Evolutionary conservation across 2,329 filamentous ascomycete species (phyloP).

Genomic region (Meredithiella fracta): DNA sequence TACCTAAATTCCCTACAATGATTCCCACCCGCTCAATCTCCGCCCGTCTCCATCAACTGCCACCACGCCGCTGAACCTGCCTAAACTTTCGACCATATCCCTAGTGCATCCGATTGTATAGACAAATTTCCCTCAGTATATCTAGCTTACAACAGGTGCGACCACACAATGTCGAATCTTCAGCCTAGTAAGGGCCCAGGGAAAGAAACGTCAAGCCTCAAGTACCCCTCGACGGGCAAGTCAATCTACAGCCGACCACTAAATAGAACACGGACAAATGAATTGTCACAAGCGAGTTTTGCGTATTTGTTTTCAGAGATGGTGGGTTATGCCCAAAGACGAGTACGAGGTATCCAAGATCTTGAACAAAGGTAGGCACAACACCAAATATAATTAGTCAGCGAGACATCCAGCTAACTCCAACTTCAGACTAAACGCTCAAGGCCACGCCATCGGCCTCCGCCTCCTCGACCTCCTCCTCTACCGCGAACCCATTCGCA

Average conservation of each 20-base stretch:
- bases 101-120: neutral
- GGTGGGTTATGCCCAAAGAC: conserved; percentile 82
- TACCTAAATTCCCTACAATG: neutral
- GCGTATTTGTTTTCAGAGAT: conserved; percentile 94
- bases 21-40: neutral
- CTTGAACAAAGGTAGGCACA: conserved; percentile 88
- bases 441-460: conserved; percentile 86
- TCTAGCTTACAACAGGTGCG: neutral
- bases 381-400: no score
- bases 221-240: conserved; percentile 83
- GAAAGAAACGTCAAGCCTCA: conserved; percentile 47
- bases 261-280: conserved; percentile 73
- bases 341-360: conserved; percentile 84
- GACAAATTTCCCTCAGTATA: neutral
- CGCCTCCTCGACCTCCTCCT: conserved; percentile 91
- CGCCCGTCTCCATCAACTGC: neutral
- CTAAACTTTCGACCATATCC: neutral
- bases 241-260: conserved; percentile 95
- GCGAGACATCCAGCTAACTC: neutral
- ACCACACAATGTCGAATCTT: conserved; percentile 31
- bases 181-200: conserved; percentile 30
- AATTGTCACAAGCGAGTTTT: conserved; percentile 85
- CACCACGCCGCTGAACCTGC: neutral
- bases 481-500: conserved; percentile 57
- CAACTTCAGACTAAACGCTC: conserved; percentile 50